A percentile compares a stretch with the other conserved stretches of the same genome.
phyloP scores from a whole-genome alignment of 2,329 filamentous ascomycete species.

The Colletotrichum zoysiae region DNA sequence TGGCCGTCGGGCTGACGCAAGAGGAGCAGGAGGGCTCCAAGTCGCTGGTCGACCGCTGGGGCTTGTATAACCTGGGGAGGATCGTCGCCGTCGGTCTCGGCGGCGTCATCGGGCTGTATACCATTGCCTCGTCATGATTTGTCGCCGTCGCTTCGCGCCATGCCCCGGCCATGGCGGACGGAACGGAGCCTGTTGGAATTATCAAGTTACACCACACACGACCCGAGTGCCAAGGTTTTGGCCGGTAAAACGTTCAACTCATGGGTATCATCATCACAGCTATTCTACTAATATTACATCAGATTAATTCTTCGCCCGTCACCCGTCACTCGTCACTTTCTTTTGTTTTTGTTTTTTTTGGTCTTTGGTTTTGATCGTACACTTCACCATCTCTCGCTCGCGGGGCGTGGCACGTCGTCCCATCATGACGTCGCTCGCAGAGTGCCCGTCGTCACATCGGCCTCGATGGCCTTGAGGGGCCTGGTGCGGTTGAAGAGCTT shows the following conservation, averaged over 20 bases:
- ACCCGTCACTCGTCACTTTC: background rate
- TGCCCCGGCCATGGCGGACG: no score
- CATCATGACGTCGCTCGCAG: slow-evolving; percentile 20
- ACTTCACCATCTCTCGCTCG: background rate
- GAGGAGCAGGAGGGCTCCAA: slow-evolving; percentile 60
- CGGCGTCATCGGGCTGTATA: slow-evolving; percentile 48
- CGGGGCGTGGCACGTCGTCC: background rate
- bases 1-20: slow-evolving; percentile 54
- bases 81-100: slow-evolving; percentile 48
- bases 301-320: slow-evolving; percentile 8
- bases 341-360: background rate
- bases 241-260: slow-evolving; percentile 4
- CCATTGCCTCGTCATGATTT: slow-evolving; percentile 43
- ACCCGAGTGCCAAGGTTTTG: background rate
- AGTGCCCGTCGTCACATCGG: slow-evolving; percentile 49
- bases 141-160: no score
- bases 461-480: slow-evolving; percentile 52
- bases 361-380: no score
- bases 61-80: slow-evolving; percentile 62
- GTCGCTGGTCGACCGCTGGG: slow-evolving; percentile 68
- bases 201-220: no score
- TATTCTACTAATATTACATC: slow-evolving; percentile 38
- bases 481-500: slow-evolving; percentile 63
- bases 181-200: no score
- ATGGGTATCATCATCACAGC: slow-evolving; percentile 39